These are phyloP conservation scores for Auriculariales sp. DNA, from an alignment of 768 basidiomycete genomes.

Conservation along the genomic window DNA sequence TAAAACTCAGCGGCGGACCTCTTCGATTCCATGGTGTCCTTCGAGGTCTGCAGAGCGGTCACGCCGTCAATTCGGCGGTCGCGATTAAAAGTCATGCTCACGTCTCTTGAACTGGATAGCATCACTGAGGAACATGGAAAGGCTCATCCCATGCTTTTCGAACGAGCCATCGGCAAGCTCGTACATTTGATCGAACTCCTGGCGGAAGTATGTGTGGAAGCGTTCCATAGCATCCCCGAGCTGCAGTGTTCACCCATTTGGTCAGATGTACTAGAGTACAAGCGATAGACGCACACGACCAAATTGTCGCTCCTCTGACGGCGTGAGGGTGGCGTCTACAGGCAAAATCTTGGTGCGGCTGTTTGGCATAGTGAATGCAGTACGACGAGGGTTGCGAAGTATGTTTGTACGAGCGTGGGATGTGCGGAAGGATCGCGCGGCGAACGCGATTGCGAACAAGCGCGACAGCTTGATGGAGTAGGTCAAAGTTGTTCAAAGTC, in stretches of 20 bases:
- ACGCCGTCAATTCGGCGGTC: not conserved
- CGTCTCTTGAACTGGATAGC: conserved; percentile 26
- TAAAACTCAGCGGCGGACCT: conserved; percentile 10
- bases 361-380: not conserved
- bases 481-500: too few species aligned
- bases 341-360: not conserved
- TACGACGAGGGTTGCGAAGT: not conserved
- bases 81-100: conserved; percentile 10
- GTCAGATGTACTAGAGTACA: not conserved
- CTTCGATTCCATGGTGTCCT: conserved; percentile 42
- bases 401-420: too few species aligned
- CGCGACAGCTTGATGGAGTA: too few species aligned
- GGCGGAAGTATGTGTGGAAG: not conserved
- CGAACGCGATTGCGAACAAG: too few species aligned
- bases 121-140: conserved; percentile 26
- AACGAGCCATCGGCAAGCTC: conserved; percentile 42
- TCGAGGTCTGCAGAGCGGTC: conserved; percentile 31
- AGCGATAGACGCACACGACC: not conserved
- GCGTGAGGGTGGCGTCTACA: not conserved
- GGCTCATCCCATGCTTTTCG: conserved; percentile 26
- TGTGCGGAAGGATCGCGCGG: not conserved
- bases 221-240: not conserved
- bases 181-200: not conserved
- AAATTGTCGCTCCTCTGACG: not conserved
- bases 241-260: not conserved